Percentiles rank a stretch among this genome's conserved stretches.
phyloP scores from a whole-genome alignment of 208 protist genomes.

The Histomonas meleagridis region DNA sequence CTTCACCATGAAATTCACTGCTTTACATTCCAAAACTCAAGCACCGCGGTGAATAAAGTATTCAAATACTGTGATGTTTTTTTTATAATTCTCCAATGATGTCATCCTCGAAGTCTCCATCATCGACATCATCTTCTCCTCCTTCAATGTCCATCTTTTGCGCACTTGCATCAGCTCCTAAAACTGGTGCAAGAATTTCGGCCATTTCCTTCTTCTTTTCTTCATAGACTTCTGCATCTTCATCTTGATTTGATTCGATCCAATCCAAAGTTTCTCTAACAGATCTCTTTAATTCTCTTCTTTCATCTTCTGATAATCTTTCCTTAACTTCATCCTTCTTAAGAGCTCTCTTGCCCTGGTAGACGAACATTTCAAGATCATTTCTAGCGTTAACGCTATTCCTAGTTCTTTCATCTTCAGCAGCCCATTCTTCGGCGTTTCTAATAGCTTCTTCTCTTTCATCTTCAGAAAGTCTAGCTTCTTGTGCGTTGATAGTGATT shows the following conservation, averaged over 20 bases:
- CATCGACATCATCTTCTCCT: neutral
- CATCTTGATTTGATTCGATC: neutral
- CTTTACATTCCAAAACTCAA: too few relatives aligned
- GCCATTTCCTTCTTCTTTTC: neutral
- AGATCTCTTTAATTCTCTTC: neutral
- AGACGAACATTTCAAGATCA: neutral
- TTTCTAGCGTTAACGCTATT: neutral
- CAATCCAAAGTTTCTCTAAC: neutral
- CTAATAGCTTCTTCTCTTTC: slow-evolving; percentile 10
- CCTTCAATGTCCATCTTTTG: neutral
- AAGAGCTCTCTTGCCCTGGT: neutral
- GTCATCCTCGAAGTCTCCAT: neutral
- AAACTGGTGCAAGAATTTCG: neutral
- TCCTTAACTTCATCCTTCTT: slow-evolving; percentile 25
- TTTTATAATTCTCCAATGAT: neutral
- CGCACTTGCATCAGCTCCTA: neutral
- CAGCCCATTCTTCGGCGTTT: neutral
- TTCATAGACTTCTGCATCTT: slow-evolving; percentile 7
- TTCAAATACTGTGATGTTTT: too few relatives aligned
- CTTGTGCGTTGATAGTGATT: slow-evolving; percentile 48
- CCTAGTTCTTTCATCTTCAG: neutral
- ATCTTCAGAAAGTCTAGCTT: neutral
- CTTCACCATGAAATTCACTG: too few relatives aligned
- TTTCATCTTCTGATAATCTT: neutral
- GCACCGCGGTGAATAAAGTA: too few relatives aligned